Evolutionary conservation across 2,329 filamentous ascomycete genomes (phyloP), one percentile per base, ranked within the genome.

Genomic region (Monilinia polystroma): DNA sequence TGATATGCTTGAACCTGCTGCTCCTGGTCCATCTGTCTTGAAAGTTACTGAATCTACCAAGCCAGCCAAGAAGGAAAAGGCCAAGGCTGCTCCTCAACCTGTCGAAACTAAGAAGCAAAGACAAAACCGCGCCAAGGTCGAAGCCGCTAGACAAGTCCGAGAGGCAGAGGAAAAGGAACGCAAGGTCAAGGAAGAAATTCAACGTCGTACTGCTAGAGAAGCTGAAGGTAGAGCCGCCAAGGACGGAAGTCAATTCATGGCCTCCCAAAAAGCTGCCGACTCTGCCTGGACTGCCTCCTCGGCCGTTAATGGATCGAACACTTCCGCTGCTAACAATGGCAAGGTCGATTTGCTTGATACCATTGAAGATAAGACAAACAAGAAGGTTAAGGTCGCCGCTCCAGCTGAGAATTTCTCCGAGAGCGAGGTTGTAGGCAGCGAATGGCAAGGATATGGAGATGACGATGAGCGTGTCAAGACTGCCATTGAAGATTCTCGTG

Each of bases 101-200:
- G 85, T 84, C 23, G 91, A 97, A 82, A 90, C 90, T 26, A 97
- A 97, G 89, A 97, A 97, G 83, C 92, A 96, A 81, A 89, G 93
- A 68, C 93, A 97, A 82, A 95, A 97, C 81, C 87, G 89, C 72
- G 87, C 90, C 81, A 97, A 97, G 87, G 88, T 86, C 49, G 93
- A 97, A 79, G 89, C 87, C 67, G 87, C 88, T 74, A 95, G 92
- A 83, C 82, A 83, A 41, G 83, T 86, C 67, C 87, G 90, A 41
- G 89, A 93, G 76, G 90, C 91, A 73, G 87, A 90, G 0, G 93
- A 97, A 80, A 86, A 88, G 75, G 84, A 91, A 75, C 89, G 93
- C 75, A 91, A 92, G 80, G 81, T 81, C 49, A 83, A 91, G 68
- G 82, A 91, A 74, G 93, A 97, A 81, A 89, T 90, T 77, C 93